These are phyloP conservation scores for Plasmodiophora brassicae DNA, from an alignment of 208 protist species.

Conservation along the genomic window DNA sequence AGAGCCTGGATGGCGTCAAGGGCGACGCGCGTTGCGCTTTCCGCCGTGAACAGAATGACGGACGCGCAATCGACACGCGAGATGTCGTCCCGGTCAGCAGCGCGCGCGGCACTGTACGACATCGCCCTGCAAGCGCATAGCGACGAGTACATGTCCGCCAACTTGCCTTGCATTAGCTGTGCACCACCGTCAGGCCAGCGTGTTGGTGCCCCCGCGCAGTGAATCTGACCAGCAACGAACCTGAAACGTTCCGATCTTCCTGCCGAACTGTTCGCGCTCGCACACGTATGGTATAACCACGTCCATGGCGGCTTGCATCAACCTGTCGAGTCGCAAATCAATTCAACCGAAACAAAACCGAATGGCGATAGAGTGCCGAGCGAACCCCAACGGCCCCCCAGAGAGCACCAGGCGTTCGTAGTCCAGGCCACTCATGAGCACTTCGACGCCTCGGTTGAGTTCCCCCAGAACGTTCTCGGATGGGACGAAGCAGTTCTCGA, in stretches of 20 bases:
- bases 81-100: constrained; percentile 57
- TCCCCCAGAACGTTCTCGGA: constrained; percentile 50
- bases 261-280: constrained; percentile 74
- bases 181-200: neutral
- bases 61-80: constrained; percentile 74
- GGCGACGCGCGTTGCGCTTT: constrained; percentile 80
- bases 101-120: constrained; percentile 75
- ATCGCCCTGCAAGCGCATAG: constrained; percentile 75
- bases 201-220: neutral
- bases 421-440: constrained; percentile 78
- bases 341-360: no score
- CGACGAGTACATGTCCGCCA: constrained; percentile 84
- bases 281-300: constrained; percentile 70
- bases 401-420: constrained; percentile 70
- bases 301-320: constrained; percentile 75
- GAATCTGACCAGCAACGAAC: neutral
- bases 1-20: constrained; percentile 82
- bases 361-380: neutral
- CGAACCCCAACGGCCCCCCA: constrained; percentile 64
- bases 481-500: constrained; percentile 66
- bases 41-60: constrained; percentile 82
- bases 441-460: constrained; percentile 63
- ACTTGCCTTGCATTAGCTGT: constrained; percentile 80
- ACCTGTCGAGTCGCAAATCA: constrained; percentile 36
- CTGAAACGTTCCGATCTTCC: constrained; percentile 76